Conservation (phyloP, 2,329 filamentous ascomycete genomes). For the Penicillium sumatraense region DNA sequence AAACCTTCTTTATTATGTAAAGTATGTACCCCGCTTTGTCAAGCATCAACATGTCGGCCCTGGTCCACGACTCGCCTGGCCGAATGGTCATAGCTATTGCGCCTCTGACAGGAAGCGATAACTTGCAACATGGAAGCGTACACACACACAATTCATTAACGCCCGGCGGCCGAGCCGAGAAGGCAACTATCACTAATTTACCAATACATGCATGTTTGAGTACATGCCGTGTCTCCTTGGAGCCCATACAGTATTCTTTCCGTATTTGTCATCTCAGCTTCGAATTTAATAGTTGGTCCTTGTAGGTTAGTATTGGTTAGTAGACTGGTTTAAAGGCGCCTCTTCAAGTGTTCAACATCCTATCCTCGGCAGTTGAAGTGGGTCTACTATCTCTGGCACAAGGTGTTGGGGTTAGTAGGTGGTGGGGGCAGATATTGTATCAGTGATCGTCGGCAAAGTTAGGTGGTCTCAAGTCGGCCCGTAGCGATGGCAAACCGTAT, state of each 20-base stretch:
- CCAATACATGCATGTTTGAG: neutral
- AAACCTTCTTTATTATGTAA: neutral
- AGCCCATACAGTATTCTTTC: neutral
- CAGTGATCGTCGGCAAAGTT: neutral
- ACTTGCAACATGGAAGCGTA: conserved; percentile 8
- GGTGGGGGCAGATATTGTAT: neutral
- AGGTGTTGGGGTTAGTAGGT: neutral
- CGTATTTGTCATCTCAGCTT: neutral
- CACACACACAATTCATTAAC: neutral
- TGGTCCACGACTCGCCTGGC: conserved; percentile 4
- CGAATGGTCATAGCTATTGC: conserved; percentile 2
- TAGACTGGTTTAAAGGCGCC: conserved; percentile 39
- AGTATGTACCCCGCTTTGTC: conserved; percentile 3
- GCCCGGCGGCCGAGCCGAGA: neutral
- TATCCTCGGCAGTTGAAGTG: conserved; percentile 41
- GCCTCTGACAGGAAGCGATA: conserved; percentile 6
- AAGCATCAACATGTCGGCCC: neutral
- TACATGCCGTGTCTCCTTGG: neutral
- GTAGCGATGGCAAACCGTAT: neutral
- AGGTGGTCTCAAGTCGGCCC: neutral
- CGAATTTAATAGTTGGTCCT: neutral
- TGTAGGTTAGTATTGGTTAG: conserved; percentile 21
- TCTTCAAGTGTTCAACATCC: conserved; percentile 43
- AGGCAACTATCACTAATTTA: neutral
- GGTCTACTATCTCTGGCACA: conserved; percentile 28